Conservation (phyloP, 257 asterid species). For the Gentiana macrophylla region DNA sequence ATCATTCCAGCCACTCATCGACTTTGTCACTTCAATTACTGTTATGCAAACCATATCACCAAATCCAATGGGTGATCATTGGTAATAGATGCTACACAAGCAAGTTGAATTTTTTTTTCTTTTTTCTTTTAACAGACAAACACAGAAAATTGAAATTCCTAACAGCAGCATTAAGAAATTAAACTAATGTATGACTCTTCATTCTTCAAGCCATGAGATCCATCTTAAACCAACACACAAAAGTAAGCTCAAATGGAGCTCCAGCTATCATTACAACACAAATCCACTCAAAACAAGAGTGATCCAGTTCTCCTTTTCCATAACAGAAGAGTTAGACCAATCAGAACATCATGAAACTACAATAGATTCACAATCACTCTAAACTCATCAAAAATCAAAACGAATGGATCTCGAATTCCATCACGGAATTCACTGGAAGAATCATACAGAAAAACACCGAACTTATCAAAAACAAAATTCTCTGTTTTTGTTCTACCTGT, state of each 20-base stretch:
- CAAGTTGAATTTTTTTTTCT: not conserved
- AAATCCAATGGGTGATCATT: not conserved
- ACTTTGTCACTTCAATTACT: too few relatives aligned
- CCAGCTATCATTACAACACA: not conserved
- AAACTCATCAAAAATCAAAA: not conserved
- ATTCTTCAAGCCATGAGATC: not conserved
- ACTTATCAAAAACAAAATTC: not conserved
- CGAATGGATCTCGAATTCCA: slow-evolving; percentile 12
- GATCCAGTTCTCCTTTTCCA: not conserved
- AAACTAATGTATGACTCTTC: not conserved
- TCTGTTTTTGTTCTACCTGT: slow-evolving; percentile 33
- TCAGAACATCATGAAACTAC: not conserved
- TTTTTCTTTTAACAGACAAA: not conserved
- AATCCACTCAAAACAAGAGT: not conserved
- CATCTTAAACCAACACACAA: not conserved
- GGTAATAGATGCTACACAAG: not conserved
- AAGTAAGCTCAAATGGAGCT: not conserved
- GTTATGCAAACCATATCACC: not conserved
- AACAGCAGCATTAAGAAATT: not conserved
- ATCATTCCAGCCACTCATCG: too few relatives aligned
- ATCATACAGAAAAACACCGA: not conserved
- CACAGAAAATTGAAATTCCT: not conserved
- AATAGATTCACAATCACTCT: not conserved
- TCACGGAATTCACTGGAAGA: not conserved
- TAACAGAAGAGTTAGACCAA: not conserved